A percentile compares a stretch with the other conserved stretches of the same genome.
Conservation (phyloP, 2,329 filamentous ascomycete species). For the Colletotrichum gloeosporioides region DNA sequence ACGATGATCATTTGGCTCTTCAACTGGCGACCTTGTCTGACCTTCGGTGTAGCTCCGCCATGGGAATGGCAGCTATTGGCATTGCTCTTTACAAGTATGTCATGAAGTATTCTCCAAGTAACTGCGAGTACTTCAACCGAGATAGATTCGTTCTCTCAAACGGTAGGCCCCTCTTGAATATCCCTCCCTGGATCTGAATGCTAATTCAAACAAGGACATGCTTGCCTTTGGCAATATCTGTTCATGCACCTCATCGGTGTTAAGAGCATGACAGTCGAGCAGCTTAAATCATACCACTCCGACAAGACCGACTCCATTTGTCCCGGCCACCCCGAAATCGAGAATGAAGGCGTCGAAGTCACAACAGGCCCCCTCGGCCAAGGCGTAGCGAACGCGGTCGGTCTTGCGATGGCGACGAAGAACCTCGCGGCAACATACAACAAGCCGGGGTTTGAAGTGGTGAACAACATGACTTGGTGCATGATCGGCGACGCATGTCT, state of each 20-base stretch:
- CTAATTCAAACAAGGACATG: conserved; percentile 35
- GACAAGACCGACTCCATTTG: conserved; percentile 51
- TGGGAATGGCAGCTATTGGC: conserved; percentile 68
- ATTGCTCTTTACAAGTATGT: conserved; percentile 65
- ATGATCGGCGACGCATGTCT: conserved; percentile 65
- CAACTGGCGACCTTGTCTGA: background rate
- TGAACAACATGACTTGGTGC: conserved; percentile 59
- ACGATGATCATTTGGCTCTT: background rate
- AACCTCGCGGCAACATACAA: conserved; percentile 61
- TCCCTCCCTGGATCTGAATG: fast-evolving
- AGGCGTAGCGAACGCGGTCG: conserved; percentile 64
- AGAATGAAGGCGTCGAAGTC: conserved; percentile 62
- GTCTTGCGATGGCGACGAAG: conserved; percentile 62
- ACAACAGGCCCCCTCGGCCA: conserved; percentile 66
- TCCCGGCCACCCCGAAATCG: conserved; percentile 63
- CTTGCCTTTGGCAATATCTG: conserved; percentile 58
- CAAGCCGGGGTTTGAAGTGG: conserved; percentile 49
- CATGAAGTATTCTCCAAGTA: conserved; percentile 63
- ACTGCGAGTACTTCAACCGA: conserved; percentile 63
- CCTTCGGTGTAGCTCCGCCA: conserved; percentile 44
- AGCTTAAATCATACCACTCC: conserved; percentile 59
- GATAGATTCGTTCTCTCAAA: conserved; percentile 69
- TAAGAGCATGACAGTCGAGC: conserved; percentile 59
- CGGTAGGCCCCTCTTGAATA: conserved; percentile 29
- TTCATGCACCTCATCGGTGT: conserved; percentile 60